Evolutionary conservation across 768 basidiomycete genomes (phyloP).

Genomic region (Pulveroboletus sp.): DNA sequence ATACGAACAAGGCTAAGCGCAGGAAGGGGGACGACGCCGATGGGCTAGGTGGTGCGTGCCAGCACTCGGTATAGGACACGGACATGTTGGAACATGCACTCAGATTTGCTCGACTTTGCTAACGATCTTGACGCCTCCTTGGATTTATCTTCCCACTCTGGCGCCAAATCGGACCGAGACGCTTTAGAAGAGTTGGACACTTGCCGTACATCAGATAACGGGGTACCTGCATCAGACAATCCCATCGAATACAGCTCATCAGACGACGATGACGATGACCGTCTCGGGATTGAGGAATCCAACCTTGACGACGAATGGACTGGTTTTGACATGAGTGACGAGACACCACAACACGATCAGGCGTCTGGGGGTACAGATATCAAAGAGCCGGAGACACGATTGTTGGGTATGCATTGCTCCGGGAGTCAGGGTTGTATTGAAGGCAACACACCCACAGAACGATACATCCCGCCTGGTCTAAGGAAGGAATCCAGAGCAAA

Average conservation of each 20-base stretch:
- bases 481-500: constrained; percentile 45
- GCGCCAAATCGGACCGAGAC: background rate
- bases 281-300: constrained; percentile 20
- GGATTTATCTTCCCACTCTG: background rate
- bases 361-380: background rate
- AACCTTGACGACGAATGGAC: constrained; percentile 34
- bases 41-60: constrained; percentile 71
- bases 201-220: background rate
- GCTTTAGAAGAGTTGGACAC: background rate
- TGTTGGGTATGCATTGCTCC: constrained; percentile 11
- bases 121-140: constrained; percentile 22
- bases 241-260: background rate
- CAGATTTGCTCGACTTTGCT: constrained; percentile 55
- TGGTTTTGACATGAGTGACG: constrained; percentile 27
- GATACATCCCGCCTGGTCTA: constrained; percentile 82
- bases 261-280: background rate
- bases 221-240: background rate
- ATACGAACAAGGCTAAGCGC: constrained; percentile 39
- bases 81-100: background rate
- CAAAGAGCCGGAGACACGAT: constrained; percentile 3
- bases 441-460: constrained; percentile 27
- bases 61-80: background rate
- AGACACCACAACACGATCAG: background rate
- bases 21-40: constrained; percentile 57
- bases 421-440: background rate